phyloP scores from a whole-genome alignment of 148 eudicot genomes.

The Rhododendron williamsianum region DNA sequence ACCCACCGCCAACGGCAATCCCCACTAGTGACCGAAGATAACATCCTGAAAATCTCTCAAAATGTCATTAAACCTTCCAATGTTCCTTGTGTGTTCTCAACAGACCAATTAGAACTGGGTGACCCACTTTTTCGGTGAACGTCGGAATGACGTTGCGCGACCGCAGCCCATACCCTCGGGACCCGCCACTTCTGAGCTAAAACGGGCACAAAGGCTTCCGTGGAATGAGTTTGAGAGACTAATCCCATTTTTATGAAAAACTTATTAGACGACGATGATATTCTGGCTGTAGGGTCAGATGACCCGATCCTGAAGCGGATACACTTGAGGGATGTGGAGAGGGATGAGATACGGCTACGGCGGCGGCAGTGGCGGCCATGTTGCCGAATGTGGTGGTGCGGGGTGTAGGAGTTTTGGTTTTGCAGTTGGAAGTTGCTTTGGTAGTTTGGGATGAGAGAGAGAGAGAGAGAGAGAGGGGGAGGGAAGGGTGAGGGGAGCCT shows the following conservation, averaged over 20 bases:
- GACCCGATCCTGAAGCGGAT: conserved; percentile 17
- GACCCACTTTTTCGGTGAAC: too few relatives aligned
- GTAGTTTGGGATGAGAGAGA: not conserved
- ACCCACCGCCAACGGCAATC: too few relatives aligned
- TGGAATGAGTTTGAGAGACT: conserved; percentile 7
- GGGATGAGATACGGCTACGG: conserved; percentile 41
- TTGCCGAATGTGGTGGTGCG: conserved; percentile 5
- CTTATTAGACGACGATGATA: conserved; percentile 8
- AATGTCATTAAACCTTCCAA: too few relatives aligned
- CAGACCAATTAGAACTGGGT: too few relatives aligned
- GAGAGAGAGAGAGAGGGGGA: not conserved
- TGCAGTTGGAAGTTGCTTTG: not conserved
- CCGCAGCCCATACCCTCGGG: conserved; percentile 32
- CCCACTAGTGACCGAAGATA: too few relatives aligned
- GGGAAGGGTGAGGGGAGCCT: not conserved
- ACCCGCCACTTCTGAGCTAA: conserved; percentile 28
- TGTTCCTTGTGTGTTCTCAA: too few relatives aligned
- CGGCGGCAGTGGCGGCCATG: conserved; percentile 45
- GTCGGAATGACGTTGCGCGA: conserved; percentile 19
- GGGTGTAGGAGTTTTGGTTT: not conserved
- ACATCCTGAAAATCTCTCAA: too few relatives aligned
- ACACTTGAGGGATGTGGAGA: conserved; percentile 37
- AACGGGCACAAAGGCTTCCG: conserved; percentile 15
- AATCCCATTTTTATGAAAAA: conserved; percentile 16
- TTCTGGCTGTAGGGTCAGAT: not conserved